phyloP scores from a whole-genome alignment of 768 basidiomycete genomes.

The Tylopilus sp. region DNA sequence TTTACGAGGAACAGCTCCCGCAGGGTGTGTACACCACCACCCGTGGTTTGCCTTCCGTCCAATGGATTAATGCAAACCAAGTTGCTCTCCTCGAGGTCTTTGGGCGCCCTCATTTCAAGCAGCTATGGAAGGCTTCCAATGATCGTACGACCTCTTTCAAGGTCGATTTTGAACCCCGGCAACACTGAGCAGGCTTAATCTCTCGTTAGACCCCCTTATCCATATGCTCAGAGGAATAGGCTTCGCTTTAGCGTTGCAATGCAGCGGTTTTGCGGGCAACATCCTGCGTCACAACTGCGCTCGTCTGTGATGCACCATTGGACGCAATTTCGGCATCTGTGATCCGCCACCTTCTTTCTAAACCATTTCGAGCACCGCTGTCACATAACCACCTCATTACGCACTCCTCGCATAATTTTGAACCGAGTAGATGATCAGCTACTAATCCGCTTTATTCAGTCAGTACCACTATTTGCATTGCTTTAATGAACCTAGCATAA shows the following conservation, averaged over 20 bases:
- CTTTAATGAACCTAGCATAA: conserved; percentile 32
- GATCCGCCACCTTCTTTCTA: conserved; percentile 25
- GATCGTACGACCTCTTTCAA: conserved; percentile 72
- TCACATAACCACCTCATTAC: conserved; percentile 39
- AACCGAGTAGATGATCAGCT: conserved; percentile 30
- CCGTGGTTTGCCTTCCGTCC: conserved; percentile 71
- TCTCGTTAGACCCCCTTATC: conserved; percentile 4
- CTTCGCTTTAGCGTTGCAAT: conserved; percentile 20
- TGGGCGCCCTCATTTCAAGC: conserved; percentile 66
- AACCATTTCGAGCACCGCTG: conserved; percentile 33
- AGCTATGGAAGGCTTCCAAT: conserved; percentile 67
- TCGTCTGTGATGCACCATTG: conserved; percentile 9
- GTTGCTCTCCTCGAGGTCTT: conserved; percentile 66
- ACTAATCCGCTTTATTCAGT: conserved; percentile 32
- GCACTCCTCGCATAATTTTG: conserved; percentile 32
- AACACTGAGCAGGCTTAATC: conserved; percentile 28
- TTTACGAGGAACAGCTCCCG: conserved; percentile 71
- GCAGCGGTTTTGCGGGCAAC: not conserved
- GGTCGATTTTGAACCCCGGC: conserved; percentile 56
- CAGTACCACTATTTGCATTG: conserved; percentile 22
- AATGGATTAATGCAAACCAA: conserved; percentile 75
- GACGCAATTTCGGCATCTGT: conserved; percentile 21
- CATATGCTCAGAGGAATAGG: conserved; percentile 6
- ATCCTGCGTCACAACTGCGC: conserved; percentile 8
- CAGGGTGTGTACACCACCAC: conserved; percentile 70